phyloP scores from a whole-genome alignment of 306 rosid genomes.

The Betula pendula region DNA sequence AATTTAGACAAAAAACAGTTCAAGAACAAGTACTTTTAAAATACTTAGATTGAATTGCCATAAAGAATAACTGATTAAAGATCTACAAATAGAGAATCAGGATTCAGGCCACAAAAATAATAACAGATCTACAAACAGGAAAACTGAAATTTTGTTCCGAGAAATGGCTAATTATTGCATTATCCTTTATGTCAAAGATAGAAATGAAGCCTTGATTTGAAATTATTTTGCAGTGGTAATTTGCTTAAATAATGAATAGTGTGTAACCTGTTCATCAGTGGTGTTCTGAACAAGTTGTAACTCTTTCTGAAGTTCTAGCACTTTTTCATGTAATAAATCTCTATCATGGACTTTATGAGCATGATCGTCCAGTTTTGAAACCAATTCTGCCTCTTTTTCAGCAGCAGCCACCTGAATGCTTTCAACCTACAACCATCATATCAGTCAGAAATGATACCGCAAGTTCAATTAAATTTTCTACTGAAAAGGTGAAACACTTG shows the following conservation, averaged over 20 bases:
- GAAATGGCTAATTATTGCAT: neutral
- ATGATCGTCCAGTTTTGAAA: slow-evolving; percentile 63
- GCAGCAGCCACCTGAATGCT: slow-evolving; percentile 52
- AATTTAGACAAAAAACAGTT: slow-evolving; percentile 22
- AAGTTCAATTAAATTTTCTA: neutral
- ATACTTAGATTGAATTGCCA: slow-evolving; percentile 11
- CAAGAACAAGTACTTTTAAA: neutral
- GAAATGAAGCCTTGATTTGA: neutral
- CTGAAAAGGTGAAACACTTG: neutral
- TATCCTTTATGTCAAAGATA: neutral
- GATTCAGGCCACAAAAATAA: neutral
- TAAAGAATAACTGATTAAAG: neutral
- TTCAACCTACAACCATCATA: slow-evolving; percentile 53
- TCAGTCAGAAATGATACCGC: slow-evolving; percentile 21
- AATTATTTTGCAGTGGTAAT: neutral
- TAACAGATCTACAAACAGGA: neutral
- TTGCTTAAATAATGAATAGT: neutral
- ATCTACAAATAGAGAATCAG: neutral
- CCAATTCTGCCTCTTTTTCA: slow-evolving; percentile 61
- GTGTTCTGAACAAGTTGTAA: slow-evolving; percentile 55
- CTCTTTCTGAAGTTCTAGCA: slow-evolving; percentile 65
- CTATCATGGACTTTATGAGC: slow-evolving; percentile 46
- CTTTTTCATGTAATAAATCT: slow-evolving; percentile 56
- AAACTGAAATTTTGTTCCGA: neutral
- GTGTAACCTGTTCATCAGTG: slow-evolving; percentile 57